Base-by-base conservation (phyloP, 148 eudicot genomes). In the Rhododendron ferrugineum region DNA sequence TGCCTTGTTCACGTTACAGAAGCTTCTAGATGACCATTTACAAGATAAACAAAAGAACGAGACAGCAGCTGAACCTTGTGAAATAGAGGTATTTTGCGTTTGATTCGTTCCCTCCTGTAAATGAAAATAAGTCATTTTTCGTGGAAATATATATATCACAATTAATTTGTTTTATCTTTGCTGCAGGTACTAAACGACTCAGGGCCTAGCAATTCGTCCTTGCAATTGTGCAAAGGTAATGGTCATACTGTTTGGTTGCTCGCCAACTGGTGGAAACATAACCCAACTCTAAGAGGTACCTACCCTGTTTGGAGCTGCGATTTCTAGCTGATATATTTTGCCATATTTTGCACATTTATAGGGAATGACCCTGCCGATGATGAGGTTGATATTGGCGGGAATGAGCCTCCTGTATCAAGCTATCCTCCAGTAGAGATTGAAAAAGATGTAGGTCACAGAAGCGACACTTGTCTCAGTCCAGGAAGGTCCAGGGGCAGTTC, bases 341-440 rank as follows among this genome's bases (percentile, higher is more conserved):
- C 70, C 78, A 28, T 79, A 3, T 83, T 22, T 26, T 83, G 32
- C 42, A 56, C 78, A 78, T 79, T 36, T 83, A 30, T 76, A 93
- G 94, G 91, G 72, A 91, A 88, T 89, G 89, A 89, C 49, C 88
- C 87, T 85, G 86, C 85, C 22, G 93, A 91, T 72, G 94, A 92
- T 85, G 93, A 90, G 86, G 84, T 92, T 58, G 94, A 93, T 83
- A 83, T 90, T 82, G 92, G 91, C 83, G 94, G 91, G 82, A 92
- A 91, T 88, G 96, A 92, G 84, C 92, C 94, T 85, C 93, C 93
- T 84, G 94, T 88, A 54, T 89, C 93, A 50, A 92, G 93, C 88
- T 87, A 88, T 84, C 92, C 90, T 85, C 89, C 92, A 20, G 89
- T 86, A n/a, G 88, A 88, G 89, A 87, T 86, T 49, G 90, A 88